Percentiles rank a stretch among this genome's conserved stretches.
phyloP scores from a whole-genome alignment of 192 early-diverging fungal genomes.

The Umbelopsis ramanniana region DNA sequence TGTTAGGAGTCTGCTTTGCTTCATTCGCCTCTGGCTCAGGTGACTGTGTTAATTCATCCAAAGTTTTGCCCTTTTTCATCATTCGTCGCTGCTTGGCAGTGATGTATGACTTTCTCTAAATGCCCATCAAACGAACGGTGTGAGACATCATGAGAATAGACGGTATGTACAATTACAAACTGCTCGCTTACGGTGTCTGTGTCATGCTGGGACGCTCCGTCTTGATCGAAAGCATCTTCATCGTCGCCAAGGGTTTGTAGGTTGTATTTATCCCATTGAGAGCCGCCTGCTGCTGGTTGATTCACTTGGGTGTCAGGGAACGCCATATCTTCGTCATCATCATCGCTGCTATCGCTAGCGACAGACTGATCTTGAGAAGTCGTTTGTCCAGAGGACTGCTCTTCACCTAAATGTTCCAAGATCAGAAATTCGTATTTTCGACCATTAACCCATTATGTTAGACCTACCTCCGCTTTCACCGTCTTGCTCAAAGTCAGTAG shows the following conservation, averaged over 20 bases:
- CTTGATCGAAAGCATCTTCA: slow-evolving; percentile 45
- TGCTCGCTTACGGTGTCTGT: background rate
- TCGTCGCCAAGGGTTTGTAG: slow-evolving; percentile 59
- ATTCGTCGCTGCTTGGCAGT: slow-evolving; percentile 87
- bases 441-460: background rate
- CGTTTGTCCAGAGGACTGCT: background rate
- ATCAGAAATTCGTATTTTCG: background rate
- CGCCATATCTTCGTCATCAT: slow-evolving; percentile 47
- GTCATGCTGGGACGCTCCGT: background rate
- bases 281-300: slow-evolving; percentile 20
- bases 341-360: slow-evolving; percentile 36
- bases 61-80: slow-evolving; percentile 65
- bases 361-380: slow-evolving; percentile 18
- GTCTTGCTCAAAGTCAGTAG: background rate
- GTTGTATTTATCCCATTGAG: slow-evolving; percentile 53
- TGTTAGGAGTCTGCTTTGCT: background rate
- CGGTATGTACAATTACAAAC: background rate
- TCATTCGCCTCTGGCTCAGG: background rate
- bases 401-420: background rate
- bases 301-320: slow-evolving; percentile 57
- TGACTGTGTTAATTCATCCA: slow-evolving; percentile 28
- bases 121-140: slow-evolving; percentile 25
- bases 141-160: slow-evolving; percentile 14
- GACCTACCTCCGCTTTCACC: background rate
- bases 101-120: slow-evolving; percentile 48